Conservation (phyloP, 2,329 filamentous ascomycete species). For the Aspergillus floridensis region DNA sequence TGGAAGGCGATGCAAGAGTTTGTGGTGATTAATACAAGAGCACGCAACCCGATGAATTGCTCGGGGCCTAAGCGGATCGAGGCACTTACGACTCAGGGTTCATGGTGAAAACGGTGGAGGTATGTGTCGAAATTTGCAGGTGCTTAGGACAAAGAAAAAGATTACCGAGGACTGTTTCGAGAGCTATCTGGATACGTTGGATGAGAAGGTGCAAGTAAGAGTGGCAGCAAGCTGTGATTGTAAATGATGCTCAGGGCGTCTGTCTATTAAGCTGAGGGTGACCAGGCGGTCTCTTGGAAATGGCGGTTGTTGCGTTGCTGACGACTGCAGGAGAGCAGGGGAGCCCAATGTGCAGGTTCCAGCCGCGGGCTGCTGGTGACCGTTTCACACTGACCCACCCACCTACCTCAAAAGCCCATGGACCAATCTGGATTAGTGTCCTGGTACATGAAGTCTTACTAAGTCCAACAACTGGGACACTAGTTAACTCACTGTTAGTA, state of each 20-base stretch:
- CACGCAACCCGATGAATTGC: slow-evolving; percentile 6
- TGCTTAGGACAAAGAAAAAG: not conserved
- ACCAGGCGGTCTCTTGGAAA: slow-evolving; percentile 23
- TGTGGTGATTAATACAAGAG: slow-evolving; percentile 1
- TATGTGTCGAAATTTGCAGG: slow-evolving; percentile 7
- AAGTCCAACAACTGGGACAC: too few species aligned
- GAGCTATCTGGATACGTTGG: not conserved
- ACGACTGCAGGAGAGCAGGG: slow-evolving; percentile 30
- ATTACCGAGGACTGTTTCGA: not conserved
- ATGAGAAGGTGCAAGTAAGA: not conserved
- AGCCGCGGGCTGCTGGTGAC: slow-evolving; percentile 9
- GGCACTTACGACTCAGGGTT: slow-evolving; percentile 50
- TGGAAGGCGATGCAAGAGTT: not conserved
- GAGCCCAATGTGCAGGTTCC: slow-evolving; percentile 27
- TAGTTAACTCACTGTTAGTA: too few species aligned
- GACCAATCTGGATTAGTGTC: slow-evolving; percentile 17
- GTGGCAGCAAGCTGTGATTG: slow-evolving; percentile 14
- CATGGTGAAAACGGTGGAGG: slow-evolving; percentile 37
- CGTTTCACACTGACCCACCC: slow-evolving; percentile 18
- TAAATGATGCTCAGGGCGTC: slow-evolving; percentile 19
- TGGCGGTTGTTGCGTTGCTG: slow-evolving; percentile 26
- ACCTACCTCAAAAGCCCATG: slow-evolving; percentile 10
- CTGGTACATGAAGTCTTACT: slow-evolving; percentile 10
- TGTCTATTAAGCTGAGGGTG: slow-evolving; percentile 20
- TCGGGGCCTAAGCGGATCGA: slow-evolving; percentile 8